Conservation (phyloP, 768 basidiomycete species). For the Suillus subalutaceus region DNA sequence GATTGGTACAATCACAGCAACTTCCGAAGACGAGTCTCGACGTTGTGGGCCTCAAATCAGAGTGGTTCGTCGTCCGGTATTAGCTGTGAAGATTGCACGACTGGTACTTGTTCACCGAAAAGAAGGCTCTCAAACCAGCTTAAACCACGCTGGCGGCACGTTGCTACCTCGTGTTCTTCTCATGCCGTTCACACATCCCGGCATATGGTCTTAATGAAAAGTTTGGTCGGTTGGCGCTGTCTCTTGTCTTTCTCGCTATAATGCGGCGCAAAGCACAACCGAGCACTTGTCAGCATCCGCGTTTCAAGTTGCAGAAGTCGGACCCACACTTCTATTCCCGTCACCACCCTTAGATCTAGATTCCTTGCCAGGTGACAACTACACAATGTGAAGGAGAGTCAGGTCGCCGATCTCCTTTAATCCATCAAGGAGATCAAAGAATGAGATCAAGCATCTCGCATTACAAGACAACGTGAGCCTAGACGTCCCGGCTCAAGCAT, state of each 20-base stretch:
- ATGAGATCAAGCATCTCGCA: conserved; percentile 25
- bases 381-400: conserved; percentile 8
- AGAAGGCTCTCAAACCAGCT: conserved; percentile 3
- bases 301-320: neutral
- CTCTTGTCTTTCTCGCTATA: neutral
- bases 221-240: neutral
- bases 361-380: conserved; percentile 1
- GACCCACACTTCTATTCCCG: conserved; percentile 6
- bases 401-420: conserved; percentile 24
- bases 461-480: conserved; percentile 19
- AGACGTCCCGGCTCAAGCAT: conserved; percentile 11
- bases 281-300: conserved; percentile 1
- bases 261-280: conserved; percentile 5
- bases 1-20: neutral
- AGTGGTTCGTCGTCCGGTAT: neutral
- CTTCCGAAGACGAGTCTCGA: neutral
- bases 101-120: neutral
- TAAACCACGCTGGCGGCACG: conserved; percentile 12
- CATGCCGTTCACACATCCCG: conserved; percentile 18
- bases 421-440: conserved; percentile 17
- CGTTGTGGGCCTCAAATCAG: neutral
- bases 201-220: neutral
- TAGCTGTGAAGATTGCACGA: neutral
- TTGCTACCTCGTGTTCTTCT: conserved; percentile 27
- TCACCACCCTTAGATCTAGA: conserved; percentile 5